Percentiles rank a stretch among this genome's conserved stretches.
Evolutionary conservation across 257 asterid genomes (phyloP).

Genomic region (Penstemon barbatus): DNA sequence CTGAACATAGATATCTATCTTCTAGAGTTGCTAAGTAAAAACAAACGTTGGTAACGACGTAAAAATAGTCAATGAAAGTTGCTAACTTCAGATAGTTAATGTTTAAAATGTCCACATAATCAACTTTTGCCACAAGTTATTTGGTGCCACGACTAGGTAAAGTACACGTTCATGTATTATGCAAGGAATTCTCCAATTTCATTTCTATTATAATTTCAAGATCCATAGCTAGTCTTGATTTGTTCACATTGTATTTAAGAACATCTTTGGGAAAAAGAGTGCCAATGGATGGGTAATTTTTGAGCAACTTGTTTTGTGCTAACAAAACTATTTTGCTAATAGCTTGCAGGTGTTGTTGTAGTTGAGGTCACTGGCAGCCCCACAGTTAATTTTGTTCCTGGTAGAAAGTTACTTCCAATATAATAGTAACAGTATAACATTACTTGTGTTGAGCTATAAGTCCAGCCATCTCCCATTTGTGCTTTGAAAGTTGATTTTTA

Average conservation of each 20-base stretch:
- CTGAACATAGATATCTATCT: no score
- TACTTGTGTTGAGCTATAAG: no score
- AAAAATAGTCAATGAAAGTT: neutral
- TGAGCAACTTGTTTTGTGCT: conserved; percentile 22
- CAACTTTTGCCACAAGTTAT: neutral
- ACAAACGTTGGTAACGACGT: no score
- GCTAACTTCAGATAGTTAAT: neutral
- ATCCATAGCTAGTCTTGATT: neutral
- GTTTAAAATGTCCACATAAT: neutral
- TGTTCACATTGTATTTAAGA: neutral
- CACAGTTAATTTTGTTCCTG: conserved; percentile 69
- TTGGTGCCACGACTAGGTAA: neutral
- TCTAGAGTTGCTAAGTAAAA: no score
- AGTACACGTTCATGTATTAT: neutral
- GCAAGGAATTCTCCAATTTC: neutral
- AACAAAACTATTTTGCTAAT: conserved; percentile 32
- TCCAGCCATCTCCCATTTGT: neutral
- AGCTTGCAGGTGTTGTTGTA: conserved; percentile 96
- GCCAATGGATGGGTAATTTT: conserved; percentile 5
- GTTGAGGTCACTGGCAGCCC: conserved; percentile 99
- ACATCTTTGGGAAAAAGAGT: neutral
- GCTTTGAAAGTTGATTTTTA: conserved; percentile 12
- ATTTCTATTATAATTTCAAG: neutral
- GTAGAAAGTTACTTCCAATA: conserved; percentile 72
- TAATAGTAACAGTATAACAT: neutral